phyloP scores from a whole-genome alignment of 1,284 basidiomycete genomes.

The Termitomyces sp. region DNA sequence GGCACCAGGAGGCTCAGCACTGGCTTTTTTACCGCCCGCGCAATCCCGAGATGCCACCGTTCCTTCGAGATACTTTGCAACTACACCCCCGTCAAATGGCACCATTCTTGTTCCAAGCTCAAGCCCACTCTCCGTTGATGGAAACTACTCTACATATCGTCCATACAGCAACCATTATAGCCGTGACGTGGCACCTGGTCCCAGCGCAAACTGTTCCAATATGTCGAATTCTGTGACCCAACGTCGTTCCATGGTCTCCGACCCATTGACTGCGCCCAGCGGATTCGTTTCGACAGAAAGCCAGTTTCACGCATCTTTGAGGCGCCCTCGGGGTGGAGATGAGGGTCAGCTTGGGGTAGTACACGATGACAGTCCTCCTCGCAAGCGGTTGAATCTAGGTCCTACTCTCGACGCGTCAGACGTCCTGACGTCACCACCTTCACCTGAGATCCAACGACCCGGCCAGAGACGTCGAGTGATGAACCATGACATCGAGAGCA shows the following conservation, averaged over 20 bases:
- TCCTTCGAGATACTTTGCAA: slow-evolving; percentile 36
- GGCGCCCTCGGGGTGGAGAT: slow-evolving; percentile 31
- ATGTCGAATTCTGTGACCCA: slow-evolving; percentile 37
- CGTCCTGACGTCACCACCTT: slow-evolving; percentile 41
- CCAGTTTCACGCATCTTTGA: slow-evolving; percentile 44
- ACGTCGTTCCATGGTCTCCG: slow-evolving; percentile 31
- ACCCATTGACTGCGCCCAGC: slow-evolving; percentile 58
- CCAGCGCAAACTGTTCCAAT: slow-evolving; percentile 31
- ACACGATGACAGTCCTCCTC: slow-evolving; percentile 56
- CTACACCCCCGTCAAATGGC: slow-evolving; percentile 34
- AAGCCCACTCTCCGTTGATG: slow-evolving; percentile 49
- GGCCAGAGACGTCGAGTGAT: slow-evolving; percentile 43
- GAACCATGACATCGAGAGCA: slow-evolving; percentile 29
- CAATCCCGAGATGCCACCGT: slow-evolving; percentile 39
- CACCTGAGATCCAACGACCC: slow-evolving; percentile 50
- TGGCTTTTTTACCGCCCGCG: slow-evolving; percentile 34
- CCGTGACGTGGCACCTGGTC: slow-evolving; percentile 40
- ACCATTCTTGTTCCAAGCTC: slow-evolving; percentile 71
- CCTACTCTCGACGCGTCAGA: slow-evolving; percentile 36
- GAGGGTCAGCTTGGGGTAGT: slow-evolving; percentile 32
- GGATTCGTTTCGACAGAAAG: slow-evolving; percentile 45
- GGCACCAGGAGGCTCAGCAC: slow-evolving; percentile 20
- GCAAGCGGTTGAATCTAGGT: slow-evolving; percentile 60
- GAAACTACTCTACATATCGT: slow-evolving; percentile 30
- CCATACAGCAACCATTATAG: slow-evolving; percentile 27